Conservation (phyloP, 306 rosid genomes). For the Corylus americana region DNA sequence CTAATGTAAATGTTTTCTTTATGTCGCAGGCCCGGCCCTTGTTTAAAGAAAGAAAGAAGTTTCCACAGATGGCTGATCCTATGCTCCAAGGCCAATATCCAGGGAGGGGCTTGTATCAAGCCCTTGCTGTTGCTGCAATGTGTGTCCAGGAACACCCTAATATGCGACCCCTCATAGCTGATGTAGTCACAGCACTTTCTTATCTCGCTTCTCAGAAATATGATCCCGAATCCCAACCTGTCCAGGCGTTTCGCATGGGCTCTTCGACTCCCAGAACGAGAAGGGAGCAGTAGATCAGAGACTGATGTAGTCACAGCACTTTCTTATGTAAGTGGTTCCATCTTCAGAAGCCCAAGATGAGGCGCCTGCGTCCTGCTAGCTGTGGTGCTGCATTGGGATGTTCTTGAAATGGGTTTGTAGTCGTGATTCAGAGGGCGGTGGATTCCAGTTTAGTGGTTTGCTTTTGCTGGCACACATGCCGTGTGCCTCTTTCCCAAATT, state of each 20-base stretch:
- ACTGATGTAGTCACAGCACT: conserved; percentile 13
- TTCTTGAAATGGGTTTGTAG: conserved; percentile 1
- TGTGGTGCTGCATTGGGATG: neutral
- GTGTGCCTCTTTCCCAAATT: conserved; percentile 29
- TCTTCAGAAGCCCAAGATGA: neutral
- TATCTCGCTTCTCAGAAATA: conserved; percentile 56
- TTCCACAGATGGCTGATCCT: conserved; percentile 55
- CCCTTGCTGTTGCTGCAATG: conserved; percentile 66
- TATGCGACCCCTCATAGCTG: conserved; percentile 61
- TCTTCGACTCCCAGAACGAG: conserved; percentile 44
- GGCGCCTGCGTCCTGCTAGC: conserved; percentile 7
- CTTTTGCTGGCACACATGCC: conserved; percentile 1
- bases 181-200: conserved; percentile 55
- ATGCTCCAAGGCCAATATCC: conserved; percentile 59
- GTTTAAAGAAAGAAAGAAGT: conserved; percentile 54
- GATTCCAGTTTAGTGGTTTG: conserved; percentile 6
- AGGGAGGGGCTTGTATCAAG: conserved; percentile 60
- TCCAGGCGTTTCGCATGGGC: conserved; percentile 26
- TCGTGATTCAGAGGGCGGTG: conserved; percentile 18
- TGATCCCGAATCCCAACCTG: conserved; percentile 38
- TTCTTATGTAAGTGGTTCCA: neutral
- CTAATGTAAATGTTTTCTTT: conserved; percentile 8
- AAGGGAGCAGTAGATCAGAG: conserved; percentile 33
- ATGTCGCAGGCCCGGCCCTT: conserved; percentile 56
- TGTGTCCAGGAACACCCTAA: conserved; percentile 63